Evolutionary conservation across 106 monocot species (phyloP), one percentile per base, ranked within the genome.

Genomic region (Cymbidium sinense): DNA sequence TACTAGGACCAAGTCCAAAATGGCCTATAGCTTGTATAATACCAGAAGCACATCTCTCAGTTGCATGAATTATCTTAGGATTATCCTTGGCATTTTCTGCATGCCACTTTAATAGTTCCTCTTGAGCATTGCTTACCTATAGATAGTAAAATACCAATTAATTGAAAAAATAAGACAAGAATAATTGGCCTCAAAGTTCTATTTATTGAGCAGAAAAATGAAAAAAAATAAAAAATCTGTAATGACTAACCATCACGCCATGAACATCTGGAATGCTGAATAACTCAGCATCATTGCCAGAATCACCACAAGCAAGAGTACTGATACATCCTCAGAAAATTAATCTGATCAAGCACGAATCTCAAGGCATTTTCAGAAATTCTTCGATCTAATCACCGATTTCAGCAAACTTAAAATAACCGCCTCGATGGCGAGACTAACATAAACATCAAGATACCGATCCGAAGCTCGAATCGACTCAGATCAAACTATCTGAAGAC

Each of bases 71-170:
- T 70, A 93, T 84, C 75, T 86, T 96, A 29, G 87, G 83, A 61
- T 96, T 93, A 77, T 86, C 64, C 79, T 88, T 89, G 37, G 86
- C 91, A 85, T 96, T 91, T 78, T 89, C 79, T 69, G 84, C 83
- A 84, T 91, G 78, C 96, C 96, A 96, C 76, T 88, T 81, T 77
- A 96, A 77, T 39, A 96, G 64, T 77, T 96, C 96, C 52, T 96
- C 93, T 83, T 96, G 96, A 12, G 96, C 96, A 83, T 96, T 96
- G 83, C 83, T 91, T 28, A 96, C 96, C 96, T 96, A n/a, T n/a
- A 78, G 37, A 81, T 76, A 65, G 39, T 54, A 28, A 37, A n/a
- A 79, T 47, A 64, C 31, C 37, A 47, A 28, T 25, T 4, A 37
- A 58, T 11, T 9, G 33, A 23, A 50, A 35, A 52, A 78, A 55